Evolutionary conservation across 2,329 filamentous ascomycete genomes (phyloP), one percentile per base, ranked within the genome.

Genomic region (Pseudogymnoascus pannorum): DNA sequence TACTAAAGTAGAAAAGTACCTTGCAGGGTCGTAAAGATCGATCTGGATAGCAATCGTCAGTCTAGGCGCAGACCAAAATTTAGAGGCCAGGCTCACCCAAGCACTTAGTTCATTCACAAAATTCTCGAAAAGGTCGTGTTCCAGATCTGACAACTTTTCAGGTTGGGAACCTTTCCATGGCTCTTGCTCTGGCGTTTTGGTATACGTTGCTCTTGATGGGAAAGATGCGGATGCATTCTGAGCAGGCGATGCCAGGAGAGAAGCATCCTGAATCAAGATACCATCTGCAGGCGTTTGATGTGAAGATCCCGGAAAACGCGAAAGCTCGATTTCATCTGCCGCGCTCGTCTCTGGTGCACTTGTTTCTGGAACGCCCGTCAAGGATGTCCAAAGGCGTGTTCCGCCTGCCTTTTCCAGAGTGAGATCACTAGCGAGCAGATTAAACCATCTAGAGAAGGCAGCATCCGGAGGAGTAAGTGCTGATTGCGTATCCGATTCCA

Each of bases 21-120:
- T 69, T n/a, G 63, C 61, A 1, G 70, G 71, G 48, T 75, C 73
- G 26, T 74, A 71, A 5, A 74, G 62, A 58, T 75, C 73, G 48
- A 70, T 69, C 68, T 68, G 44, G 9, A 12, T n/a, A 44, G 18
- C 11, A 44, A 44, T 22, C 5, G 18, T 44, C 5, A 44, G 40
- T 22, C 11, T 14, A 44, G 20, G 18, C 11, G 14, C 12, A 4
- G 40, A 20, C 18, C 14, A 14, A 14, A 5, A 44, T 14, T 22
- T 12, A 14, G 11, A 4, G 40, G 2, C n/a, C 14, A 36, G 11
- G 33, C 65, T 35, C 58, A 68, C 67, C 67, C 66, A 68, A 22
- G 57, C 62, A 58, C 67, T 68, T n/a, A 68, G 63, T 22, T 66
- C 62, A 33, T 65, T 61, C 4, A 69, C 66, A 24, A 67, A 69